These are phyloP conservation scores for Plasmodium coatneyi DNA, from an alignment of 169 alveolate genomes.

Conservation along the genomic window DNA sequence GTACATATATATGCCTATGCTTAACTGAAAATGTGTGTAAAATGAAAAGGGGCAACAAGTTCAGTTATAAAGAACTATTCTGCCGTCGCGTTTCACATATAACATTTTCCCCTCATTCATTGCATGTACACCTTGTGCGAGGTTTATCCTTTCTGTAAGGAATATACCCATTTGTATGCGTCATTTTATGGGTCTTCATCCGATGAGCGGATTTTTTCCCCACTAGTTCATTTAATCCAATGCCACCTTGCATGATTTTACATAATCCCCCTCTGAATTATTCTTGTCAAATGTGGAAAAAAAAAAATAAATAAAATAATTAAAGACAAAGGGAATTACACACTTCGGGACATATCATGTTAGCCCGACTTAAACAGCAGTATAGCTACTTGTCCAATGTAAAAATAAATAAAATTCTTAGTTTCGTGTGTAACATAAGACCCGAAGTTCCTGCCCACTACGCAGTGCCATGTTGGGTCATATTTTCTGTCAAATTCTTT, in stretches of 20 bases:
- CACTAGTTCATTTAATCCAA: neutral
- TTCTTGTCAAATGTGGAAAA: neutral
- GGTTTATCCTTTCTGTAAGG: neutral
- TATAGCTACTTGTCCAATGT: conserved; percentile 98
- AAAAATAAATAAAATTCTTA: conserved; percentile 99
- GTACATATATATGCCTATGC: neutral
- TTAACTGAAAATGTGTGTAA: conserved; percentile 10
- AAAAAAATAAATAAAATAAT: neutral
- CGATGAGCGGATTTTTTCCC: neutral
- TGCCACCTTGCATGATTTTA: neutral
- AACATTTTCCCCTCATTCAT: neutral
- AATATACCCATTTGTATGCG: neutral
- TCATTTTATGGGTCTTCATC: neutral
- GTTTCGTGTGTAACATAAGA: conserved; percentile 99
- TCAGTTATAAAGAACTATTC: conserved; percentile 1
- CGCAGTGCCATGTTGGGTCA: conserved; percentile 99
- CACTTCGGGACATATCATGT: conserved; percentile 13
- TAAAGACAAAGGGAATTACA: neutral
- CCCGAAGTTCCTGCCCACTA: conserved; percentile 99
- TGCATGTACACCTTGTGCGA: neutral
- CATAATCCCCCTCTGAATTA: conserved; percentile 3
- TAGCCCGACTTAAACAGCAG: conserved; percentile 98
- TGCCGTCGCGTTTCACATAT: neutral
- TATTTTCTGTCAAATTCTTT: conserved; percentile 99
- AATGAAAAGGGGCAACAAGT: conserved; percentile 11